phyloP scores from a whole-genome alignment of 352 stramenopile species.

The Thalassiosira hispida region DNA sequence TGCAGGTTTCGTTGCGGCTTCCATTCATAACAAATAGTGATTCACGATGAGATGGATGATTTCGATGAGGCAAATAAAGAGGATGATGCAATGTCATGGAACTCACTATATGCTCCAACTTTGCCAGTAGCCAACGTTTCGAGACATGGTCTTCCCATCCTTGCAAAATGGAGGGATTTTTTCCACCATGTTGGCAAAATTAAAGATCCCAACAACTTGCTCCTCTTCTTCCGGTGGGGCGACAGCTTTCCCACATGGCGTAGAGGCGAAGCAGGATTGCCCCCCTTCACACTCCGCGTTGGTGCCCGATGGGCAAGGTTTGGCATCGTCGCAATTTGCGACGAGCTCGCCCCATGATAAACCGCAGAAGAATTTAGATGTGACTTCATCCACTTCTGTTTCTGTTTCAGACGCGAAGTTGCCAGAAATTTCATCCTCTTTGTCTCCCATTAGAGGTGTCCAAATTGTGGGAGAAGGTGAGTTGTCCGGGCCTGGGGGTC shows the following conservation, averaged over 20 bases:
- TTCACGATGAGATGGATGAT: constrained; percentile 1
- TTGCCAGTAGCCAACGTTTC: constrained; percentile 68
- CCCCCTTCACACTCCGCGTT: constrained; percentile 70
- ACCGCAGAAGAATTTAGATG: constrained; percentile 82
- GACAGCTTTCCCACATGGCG: constrained; percentile 56
- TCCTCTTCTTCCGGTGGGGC: background rate
- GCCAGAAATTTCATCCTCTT: background rate
- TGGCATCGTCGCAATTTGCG: constrained; percentile 62
- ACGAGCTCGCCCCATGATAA: constrained; percentile 70
- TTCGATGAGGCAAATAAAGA: background rate
- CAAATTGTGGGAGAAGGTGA: constrained; percentile 40
- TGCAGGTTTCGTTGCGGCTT: constrained; percentile 56
- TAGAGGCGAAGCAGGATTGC: constrained; percentile 80
- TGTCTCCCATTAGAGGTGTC: constrained; percentile 28
- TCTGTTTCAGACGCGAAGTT: background rate
- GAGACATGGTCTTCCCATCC: constrained; percentile 48
- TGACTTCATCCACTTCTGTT: constrained; percentile 32
- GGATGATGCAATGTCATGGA: background rate
- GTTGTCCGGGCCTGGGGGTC: background rate
- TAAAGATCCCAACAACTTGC: constrained; percentile 27
- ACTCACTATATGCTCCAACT: constrained; percentile 65
- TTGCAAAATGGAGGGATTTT: constrained; percentile 50
- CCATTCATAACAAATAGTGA: background rate
- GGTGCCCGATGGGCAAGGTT: constrained; percentile 74
- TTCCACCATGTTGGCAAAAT: constrained; percentile 60